Base-by-base conservation (phyloP, 192 early-diverging fungal genomes). In the Gryganskiella cystojenkinii region DNA sequence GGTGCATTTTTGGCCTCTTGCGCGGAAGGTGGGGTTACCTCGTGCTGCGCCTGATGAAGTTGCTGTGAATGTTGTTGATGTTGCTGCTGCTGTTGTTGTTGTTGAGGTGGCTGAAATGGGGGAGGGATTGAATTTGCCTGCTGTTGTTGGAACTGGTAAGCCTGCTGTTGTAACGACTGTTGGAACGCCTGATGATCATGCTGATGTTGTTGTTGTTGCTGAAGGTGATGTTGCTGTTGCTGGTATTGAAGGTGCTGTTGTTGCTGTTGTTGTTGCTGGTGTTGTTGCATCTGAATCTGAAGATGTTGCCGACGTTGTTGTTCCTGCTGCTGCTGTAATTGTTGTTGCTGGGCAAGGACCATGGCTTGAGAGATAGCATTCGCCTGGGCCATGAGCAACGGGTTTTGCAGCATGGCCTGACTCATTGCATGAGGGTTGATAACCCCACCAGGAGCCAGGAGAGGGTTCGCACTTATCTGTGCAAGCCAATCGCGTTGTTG, bases 301-400 rank as follows among this genome's bases (percentile, higher is more conserved):
- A 64, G 64, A 30, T 72, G 40, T 42, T 42, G 61, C 14, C 62
- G 69, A 25, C 60, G 67, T 28, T 70, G 68, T 6, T 70, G 68
- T 13, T 62, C 59, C 49, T 60, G 44, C 30, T 54, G 59, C 22
- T 58, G 57, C 15, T 54, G 49, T 3, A 61, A 51, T 33, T 70
- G 67, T 20, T 70, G 67, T n/a, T 70, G 67, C 51, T 70, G 67
- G 31, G 63, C 63, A 17, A 65, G 63, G 3, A 65, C 63, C 63
- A 65, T 65, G 50, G 63, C 63, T 22, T 65, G 63, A 11, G 63
- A 65, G 20, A 65, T 65, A 28, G 63, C 63, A 19, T 55, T 65
- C 6, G 63, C 63, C 37, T 65, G 63, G 3, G 63, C 63, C 63
- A 65, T 65, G 35, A 65, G 37, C n/a, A 65, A 52, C 3, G 63